Evolutionary conservation across 164 flowering plant genomes (phyloP).

Genomic region (Magnolia officinalis): DNA sequence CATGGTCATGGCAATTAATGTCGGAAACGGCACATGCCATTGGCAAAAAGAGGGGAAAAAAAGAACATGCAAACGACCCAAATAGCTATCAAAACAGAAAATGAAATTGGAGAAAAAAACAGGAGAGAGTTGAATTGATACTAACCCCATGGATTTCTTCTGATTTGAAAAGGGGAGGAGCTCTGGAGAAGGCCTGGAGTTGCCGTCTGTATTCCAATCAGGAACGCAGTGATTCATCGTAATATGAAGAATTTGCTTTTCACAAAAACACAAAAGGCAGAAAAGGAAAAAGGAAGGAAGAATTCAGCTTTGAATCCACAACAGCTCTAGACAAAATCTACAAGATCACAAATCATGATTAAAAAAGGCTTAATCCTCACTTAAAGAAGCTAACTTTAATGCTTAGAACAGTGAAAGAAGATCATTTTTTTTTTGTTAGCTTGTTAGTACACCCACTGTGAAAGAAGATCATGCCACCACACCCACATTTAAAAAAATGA

Average conservation of each 20-base stretch:
- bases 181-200: constrained; percentile 4
- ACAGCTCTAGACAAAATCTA: constrained; percentile 3
- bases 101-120: background rate
- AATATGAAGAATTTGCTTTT: background rate
- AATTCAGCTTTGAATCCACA: background rate
- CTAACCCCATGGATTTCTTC: constrained; percentile 39
- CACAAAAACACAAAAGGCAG: background rate
- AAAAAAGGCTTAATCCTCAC: background rate
- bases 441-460: background rate
- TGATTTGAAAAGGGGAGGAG: constrained; percentile 27
- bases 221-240: constrained; percentile 46
- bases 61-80: background rate
- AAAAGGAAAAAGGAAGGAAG: background rate
- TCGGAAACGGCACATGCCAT: background rate
- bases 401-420: constrained; percentile 2
- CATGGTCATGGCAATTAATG: too few relatives aligned
- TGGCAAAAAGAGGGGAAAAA: background rate
- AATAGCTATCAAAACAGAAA: background rate
- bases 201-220: constrained; percentile 46
- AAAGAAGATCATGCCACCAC: constrained; percentile 3
- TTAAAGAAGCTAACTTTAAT: constrained; percentile 4
- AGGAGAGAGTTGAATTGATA: constrained; percentile 8
- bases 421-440: background rate
- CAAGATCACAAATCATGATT: constrained; percentile 1
- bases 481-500: background rate